Base-by-base conservation (phyloP, 148 eudicot genomes). In the Chenopodium suecicum region DNA sequence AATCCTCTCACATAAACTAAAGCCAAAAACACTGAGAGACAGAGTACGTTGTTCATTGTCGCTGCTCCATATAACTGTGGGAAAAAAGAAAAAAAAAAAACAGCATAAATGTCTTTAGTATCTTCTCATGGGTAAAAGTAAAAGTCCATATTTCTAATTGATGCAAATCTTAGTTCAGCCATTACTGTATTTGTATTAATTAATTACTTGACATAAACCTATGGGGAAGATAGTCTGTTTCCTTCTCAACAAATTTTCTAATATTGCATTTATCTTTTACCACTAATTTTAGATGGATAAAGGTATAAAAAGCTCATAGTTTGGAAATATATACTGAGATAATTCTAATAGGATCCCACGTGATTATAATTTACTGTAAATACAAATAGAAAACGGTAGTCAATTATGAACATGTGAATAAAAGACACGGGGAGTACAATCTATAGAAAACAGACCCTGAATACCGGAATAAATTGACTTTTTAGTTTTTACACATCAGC, bases 1-100 rank as follows among this genome's bases (percentile, higher is more conserved):
- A 94, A 83, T n/a, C 91, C 99, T 76, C 98, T 82, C n/a, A 84
- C 80, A 34, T 92, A 94, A 65, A 94, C 98, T 22, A 95, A 82
- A 17, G 93, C 97, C 76, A 95, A 81, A 88, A 95, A 95, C n/a
- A 94, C 95, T 0, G 99, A 89, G 16, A 95, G 90, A 82, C 97
- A 92, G n/a, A 95, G 92, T 20, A 85, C 78, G 54, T 94, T 94
- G 90, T 92, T 94, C 97, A 95, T 92, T 0, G 98, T 91, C 47
- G 83, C 98, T 1, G 97, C 92, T 78, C 98, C 98, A 74, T 94
- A 94, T 78, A 93, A 3, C 98, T 95, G 90, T 34, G 34, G 34
- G 34, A 34, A 41, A 4, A 41, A 41, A 41, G 0, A 41, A 41
- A 81, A 89, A 23, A 23, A 68, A 63, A 63, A 22, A 2, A 48